Conservation (phyloP, 495 filamentous ascomycete species). For the Xylaria venustula region DNA sequence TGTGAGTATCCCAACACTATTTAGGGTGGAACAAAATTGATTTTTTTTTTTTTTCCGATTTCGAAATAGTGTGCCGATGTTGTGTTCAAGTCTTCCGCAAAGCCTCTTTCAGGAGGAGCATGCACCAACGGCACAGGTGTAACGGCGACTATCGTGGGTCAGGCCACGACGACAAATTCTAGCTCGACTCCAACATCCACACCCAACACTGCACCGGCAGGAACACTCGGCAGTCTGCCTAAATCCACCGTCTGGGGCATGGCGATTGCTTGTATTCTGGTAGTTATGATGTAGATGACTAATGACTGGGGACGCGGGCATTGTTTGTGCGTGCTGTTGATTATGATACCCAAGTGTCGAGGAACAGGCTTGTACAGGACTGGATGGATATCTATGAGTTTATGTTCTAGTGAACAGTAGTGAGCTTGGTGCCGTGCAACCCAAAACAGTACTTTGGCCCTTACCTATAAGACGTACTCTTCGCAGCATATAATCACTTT, state of each 20-base stretch:
- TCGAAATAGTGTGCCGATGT: slow-evolving; percentile 60
- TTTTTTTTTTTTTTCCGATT: too few relatives aligned
- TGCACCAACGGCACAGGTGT: slow-evolving; percentile 51
- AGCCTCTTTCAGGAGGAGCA: slow-evolving; percentile 31
- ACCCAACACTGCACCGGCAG: neutral
- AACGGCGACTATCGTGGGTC: slow-evolving; percentile 19
- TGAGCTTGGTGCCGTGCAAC: neutral
- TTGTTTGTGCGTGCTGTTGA: neutral
- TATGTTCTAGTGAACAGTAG: neutral
- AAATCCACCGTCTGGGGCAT: neutral
- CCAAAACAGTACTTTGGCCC: neutral
- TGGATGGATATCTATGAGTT: neutral
- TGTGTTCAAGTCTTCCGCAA: slow-evolving; percentile 49
- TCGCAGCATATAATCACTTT: neutral
- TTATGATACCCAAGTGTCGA: slow-evolving; percentile 1
- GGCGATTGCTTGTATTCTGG: neutral
- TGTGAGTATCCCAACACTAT: slow-evolving; percentile 36
- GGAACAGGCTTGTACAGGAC: neutral
- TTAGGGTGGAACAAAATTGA: neutral
- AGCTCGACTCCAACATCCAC: neutral
- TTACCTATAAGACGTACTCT: neutral
- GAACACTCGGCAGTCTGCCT: neutral
- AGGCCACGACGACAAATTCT: neutral
- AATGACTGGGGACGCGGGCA: neutral
- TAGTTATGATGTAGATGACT: neutral